Percentiles rank a stretch among this genome's conserved stretches.
phyloP scores from a whole-genome alignment of 148 eudicot genomes.

The Talinum fruticosum region DNA sequence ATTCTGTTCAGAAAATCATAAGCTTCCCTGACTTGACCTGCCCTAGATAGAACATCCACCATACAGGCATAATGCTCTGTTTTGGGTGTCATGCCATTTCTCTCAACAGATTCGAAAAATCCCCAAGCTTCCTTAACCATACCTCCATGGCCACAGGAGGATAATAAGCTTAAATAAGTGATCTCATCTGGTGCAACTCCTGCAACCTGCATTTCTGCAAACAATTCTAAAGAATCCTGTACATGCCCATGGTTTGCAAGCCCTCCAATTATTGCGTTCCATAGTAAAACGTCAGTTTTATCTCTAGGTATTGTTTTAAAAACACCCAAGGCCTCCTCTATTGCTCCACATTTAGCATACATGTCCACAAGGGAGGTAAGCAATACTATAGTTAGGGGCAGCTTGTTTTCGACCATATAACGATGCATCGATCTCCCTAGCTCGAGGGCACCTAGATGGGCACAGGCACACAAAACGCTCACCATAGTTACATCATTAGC shows the following conservation, averaged over 20 bases:
- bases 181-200: slow-evolving; percentile 67
- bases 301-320: slow-evolving; percentile 47
- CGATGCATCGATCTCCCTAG: slow-evolving; percentile 61
- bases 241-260: slow-evolving; percentile 77
- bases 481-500: slow-evolving; percentile 94
- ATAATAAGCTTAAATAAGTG: slow-evolving; percentile 69
- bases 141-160: slow-evolving; percentile 87
- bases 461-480: slow-evolving; percentile 83
- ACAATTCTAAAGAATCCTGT: slow-evolving; percentile 48
- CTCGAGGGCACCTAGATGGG: slow-evolving; percentile 84
- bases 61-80: slow-evolving; percentile 83
- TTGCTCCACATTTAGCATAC: slow-evolving; percentile 93
- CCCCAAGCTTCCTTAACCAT: slow-evolving; percentile 71
- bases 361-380: slow-evolving; percentile 77
- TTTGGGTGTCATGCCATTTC: slow-evolving; percentile 51
- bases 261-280: slow-evolving; percentile 90
- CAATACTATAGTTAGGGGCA: slow-evolving; percentile 55
- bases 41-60: slow-evolving; percentile 81
- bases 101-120: slow-evolving; percentile 45
- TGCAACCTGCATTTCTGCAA: slow-evolving; percentile 48
- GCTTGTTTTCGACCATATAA: slow-evolving; percentile 46
- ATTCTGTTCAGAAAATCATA: slow-evolving; percentile 52
- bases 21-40: slow-evolving; percentile 65
- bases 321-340: slow-evolving; percentile 56
- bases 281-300: slow-evolving; percentile 62